These are phyloP conservation scores for Knoxia roxburghii DNA, from an alignment of 257 asterid genomes.

Conservation along the genomic window DNA sequence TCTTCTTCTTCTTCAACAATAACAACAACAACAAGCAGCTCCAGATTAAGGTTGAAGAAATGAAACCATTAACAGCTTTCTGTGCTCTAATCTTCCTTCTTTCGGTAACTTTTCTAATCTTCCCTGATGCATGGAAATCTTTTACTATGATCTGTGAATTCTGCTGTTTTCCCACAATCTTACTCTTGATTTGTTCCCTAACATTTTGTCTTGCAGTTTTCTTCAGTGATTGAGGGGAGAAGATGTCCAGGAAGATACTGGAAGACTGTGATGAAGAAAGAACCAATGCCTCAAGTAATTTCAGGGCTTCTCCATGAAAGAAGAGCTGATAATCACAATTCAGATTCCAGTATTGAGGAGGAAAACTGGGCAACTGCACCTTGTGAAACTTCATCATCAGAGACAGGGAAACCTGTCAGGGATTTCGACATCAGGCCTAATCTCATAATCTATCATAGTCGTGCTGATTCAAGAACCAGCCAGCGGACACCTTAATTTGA, in stretches of 20 bases:
- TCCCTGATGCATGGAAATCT: neutral
- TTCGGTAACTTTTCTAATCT: conserved; percentile 9
- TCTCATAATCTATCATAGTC: conserved; percentile 53
- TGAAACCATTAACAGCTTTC: conserved; percentile 16
- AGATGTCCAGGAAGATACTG: conserved; percentile 51
- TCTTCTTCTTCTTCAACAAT: too few relatives aligned
- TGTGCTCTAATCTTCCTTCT: conserved; percentile 11
- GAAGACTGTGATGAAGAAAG: conserved; percentile 51
- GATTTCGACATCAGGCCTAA: conserved; percentile 46
- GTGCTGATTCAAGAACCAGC: conserved; percentile 13
- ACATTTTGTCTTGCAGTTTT: conserved; percentile 5
- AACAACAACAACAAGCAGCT: conserved; percentile 3
- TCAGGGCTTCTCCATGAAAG: conserved; percentile 29
- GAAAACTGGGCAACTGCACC: neutral
- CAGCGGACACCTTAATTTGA: neutral
- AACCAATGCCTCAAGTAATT: conserved; percentile 59
- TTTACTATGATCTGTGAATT: too few relatives aligned
- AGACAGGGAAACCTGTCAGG: conserved; percentile 22
- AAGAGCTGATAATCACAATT: neutral
- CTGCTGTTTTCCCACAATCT: neutral
- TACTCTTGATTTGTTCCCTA: neutral
- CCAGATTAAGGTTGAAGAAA: neutral
- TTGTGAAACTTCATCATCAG: neutral
- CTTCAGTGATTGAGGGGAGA: conserved; percentile 13
- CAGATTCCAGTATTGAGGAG: conserved; percentile 7